Percentiles rank a stretch among this genome's conserved stretches.
phyloP scores from a whole-genome alignment of 176 grass and related monocot species.

The Chloris gayana region DNA sequence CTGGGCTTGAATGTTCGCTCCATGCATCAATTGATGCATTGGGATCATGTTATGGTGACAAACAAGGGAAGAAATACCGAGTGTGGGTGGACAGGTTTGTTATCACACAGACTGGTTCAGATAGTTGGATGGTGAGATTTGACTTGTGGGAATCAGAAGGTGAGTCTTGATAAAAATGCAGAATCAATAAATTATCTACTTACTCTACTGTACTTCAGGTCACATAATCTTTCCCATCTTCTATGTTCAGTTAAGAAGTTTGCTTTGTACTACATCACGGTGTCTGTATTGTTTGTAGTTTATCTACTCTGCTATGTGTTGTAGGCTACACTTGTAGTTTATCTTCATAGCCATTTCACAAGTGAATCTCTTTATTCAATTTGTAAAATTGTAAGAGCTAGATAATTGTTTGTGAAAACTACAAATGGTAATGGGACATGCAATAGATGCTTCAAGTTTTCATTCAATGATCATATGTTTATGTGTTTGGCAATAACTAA shows the following conservation, averaged over 20 bases:
- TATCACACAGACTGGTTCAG: constrained; percentile 60
- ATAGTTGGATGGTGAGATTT: constrained; percentile 75
- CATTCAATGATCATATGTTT: constrained; percentile 5
- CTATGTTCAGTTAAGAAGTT: neutral
- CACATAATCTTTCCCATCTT: neutral
- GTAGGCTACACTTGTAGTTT: neutral
- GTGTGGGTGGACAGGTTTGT: constrained; percentile 80
- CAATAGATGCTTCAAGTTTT: neutral
- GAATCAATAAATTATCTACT: constrained; percentile 25
- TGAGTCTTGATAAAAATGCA: constrained; percentile 26
- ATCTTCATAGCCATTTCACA: neutral
- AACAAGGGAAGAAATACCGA: constrained; percentile 64
- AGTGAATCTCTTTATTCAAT: neutral
- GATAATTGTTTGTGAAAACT: neutral
- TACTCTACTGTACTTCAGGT: neutral
- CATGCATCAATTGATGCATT: constrained; percentile 58
- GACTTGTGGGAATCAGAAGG: constrained; percentile 82
- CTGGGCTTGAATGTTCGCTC: constrained; percentile 61
- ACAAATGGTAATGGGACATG: neutral
- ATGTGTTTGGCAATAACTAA: neutral
- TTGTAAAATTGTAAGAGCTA: neutral
- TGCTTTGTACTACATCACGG: neutral
- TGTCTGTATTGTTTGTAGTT: neutral
- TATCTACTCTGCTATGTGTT: neutral
- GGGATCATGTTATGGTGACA: constrained; percentile 65